Base-by-base conservation (phyloP, 2,329 filamentous ascomycete species). In the Rutstroemia sp. region DNA sequence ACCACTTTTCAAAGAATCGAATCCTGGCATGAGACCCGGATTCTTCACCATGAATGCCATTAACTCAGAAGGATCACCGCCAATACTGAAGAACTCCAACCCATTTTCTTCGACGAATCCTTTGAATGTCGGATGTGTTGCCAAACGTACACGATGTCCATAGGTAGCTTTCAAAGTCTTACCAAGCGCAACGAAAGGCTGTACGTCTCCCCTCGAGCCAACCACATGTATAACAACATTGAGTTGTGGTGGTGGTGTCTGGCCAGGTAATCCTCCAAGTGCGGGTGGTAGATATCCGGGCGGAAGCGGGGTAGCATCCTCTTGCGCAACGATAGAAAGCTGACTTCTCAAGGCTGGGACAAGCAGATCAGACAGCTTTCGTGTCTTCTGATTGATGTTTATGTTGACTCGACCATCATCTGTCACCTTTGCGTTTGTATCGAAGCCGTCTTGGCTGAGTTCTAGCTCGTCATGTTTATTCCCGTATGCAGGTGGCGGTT, bases 31-130 rank as follows among this genome's bases (percentile, higher is more conserved):
- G 34, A 95, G 75, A 0, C 89, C 88, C 0, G 90, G 89, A 63
- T 94, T 88, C 71, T 92, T 92, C 47, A 94, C 89, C 89, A 95
- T 95, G 65, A 92, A 95, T 3, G 89, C 88, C 87, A 90, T 91
- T 45, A 90, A 75, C 65, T 88, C 81, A 1, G 83, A 79, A 1
- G 87, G 87, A 67, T 91, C 86, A 2, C 87, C 87, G n/a, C 87
- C 86, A 51, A 90, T 87, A 59, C 73, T 80, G 70, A 87, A 90
- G 70, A 90, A 92, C 64, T 91, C 88, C 14, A 92, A 76, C 0
- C 78, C 85, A 67, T 84, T 83, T 52, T 87, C 81, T 58, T 83
- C 78, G 3, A 91, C 83, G 62, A 90, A 88, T 0, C 75, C 70
- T 61, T 82, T 76, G 63, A 92, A 92, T 2, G 77, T 82, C 3